Conservation (phyloP, 2,329 filamentous ascomycete species). For the Fusarium transvaalense region DNA sequence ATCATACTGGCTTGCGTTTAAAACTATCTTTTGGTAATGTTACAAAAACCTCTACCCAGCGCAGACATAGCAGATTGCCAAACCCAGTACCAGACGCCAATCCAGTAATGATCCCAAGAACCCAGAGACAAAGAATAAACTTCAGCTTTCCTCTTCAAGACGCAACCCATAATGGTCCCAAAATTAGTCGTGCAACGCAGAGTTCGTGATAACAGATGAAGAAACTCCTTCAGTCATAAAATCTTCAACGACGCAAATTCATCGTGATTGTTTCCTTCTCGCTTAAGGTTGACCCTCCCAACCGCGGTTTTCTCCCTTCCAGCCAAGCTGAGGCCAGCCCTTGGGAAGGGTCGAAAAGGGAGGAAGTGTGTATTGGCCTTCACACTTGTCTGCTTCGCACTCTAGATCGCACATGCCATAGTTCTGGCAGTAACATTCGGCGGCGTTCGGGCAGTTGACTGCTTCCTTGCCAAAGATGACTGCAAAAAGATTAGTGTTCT, state of each 20-base stretch:
- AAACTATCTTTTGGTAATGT: constrained; percentile 22
- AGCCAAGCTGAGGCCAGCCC: constrained; percentile 67
- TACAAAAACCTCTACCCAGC: constrained; percentile 37
- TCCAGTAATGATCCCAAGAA: constrained; percentile 35
- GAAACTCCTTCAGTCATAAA: constrained; percentile 29
- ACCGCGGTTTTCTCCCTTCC: constrained; percentile 47
- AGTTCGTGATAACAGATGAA: constrained; percentile 9
- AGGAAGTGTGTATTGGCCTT: constrained; percentile 70
- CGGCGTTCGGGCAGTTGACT: constrained; percentile 71
- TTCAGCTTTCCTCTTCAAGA: constrained; percentile 3
- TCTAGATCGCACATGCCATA: constrained; percentile 70
- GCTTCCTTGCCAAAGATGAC: constrained; percentile 70
- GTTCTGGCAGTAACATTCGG: constrained; percentile 74
- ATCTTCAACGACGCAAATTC: constrained; percentile 5
- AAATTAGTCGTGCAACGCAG: constrained; percentile 9
- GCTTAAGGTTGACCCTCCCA: constrained; percentile 45
- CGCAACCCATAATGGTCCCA: constrained; percentile 5
- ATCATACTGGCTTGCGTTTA: constrained; percentile 12
- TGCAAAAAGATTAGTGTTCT: constrained; percentile 47
- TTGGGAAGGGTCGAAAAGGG: constrained; percentile 67
- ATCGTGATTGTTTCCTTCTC: constrained; percentile 1
- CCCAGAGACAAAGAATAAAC: constrained; percentile 24
- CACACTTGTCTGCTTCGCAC: constrained; percentile 62
- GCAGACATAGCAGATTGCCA: constrained; percentile 41
- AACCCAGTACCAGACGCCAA: constrained; percentile 41